phyloP scores from a whole-genome alignment of 2,329 filamentous ascomycete genomes.

The Herpotrichia juniperi region DNA sequence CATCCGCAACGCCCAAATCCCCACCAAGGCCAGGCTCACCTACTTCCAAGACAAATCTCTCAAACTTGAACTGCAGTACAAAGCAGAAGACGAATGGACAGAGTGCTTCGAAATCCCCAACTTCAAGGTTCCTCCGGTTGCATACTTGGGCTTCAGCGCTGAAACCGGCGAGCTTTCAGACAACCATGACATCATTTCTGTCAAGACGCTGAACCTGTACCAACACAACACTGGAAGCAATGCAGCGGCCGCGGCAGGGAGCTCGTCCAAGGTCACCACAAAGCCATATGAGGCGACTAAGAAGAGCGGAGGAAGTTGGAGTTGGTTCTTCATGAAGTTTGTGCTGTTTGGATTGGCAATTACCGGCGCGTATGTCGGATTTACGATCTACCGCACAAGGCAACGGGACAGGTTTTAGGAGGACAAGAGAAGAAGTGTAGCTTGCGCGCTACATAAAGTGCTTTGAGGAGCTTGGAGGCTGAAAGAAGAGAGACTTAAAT shows the following conservation, averaged over 20 bases:
- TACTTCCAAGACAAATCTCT: slow-evolving; percentile 97
- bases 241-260: slow-evolving; percentile 21
- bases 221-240: slow-evolving; percentile 56
- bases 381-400: slow-evolving; percentile 78
- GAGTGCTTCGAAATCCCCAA: slow-evolving; percentile 78
- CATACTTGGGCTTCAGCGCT: slow-evolving; percentile 71
- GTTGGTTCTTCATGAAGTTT: slow-evolving; percentile 81
- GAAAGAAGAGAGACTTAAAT: background rate
- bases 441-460: background rate
- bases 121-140: slow-evolving; percentile 75
- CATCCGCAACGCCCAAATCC: slow-evolving; percentile 73
- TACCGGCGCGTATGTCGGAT: slow-evolving; percentile 83
- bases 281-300: slow-evolving; percentile 54
- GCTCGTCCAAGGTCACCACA: slow-evolving; percentile 28
- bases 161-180: slow-evolving; percentile 97
- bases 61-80: slow-evolving; percentile 92
- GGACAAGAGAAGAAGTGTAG: background rate
- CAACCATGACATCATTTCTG: slow-evolving; percentile 94
- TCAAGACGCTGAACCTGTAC: slow-evolving; percentile 89
- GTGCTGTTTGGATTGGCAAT: slow-evolving; percentile 73
- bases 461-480: background rate
- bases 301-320: slow-evolving; percentile 62
- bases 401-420: slow-evolving; percentile 52
- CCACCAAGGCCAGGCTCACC: slow-evolving; percentile 86
- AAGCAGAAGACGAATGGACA: slow-evolving; percentile 84